Evolutionary conservation across 768 basidiomycete species (phyloP).

Genomic region (Agaricus sinodeliciosus): DNA sequence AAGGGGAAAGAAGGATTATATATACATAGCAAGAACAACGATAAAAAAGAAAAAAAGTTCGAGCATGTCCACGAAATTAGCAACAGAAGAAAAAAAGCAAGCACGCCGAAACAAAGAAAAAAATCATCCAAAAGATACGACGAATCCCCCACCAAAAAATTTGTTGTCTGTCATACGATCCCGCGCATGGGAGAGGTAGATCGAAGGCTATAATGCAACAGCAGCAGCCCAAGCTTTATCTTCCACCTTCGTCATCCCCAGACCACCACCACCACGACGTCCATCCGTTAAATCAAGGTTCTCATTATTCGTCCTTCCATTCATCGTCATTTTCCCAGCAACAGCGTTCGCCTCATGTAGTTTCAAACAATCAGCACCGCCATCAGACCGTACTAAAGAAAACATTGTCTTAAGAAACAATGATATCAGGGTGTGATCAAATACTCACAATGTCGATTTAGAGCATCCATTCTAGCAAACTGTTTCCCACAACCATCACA

Average conservation of each 20-base stretch:
- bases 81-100: no score
- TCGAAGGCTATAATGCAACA: constrained; percentile 4
- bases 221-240: not conserved
- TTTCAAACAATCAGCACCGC: constrained; percentile 22
- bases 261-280: constrained; percentile 5
- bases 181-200: not conserved
- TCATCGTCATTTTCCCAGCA: not conserved
- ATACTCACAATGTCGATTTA: constrained; percentile 85
- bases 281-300: not conserved
- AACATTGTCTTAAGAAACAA: not conserved
- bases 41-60: no score
- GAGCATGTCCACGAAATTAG: no score
- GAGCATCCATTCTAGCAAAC: constrained; percentile 92
- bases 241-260: not conserved
- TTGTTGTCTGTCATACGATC: no score
- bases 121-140: no score
- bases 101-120: no score
- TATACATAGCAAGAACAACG: no score
- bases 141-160: no score
- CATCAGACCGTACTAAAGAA: constrained; percentile 20
- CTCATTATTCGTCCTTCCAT: not conserved
- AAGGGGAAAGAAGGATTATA: no score
- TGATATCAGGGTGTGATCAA: not conserved
- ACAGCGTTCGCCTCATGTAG: constrained; percentile 13
- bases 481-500: constrained; percentile 92